phyloP scores from a whole-genome alignment of 306 rosid species.

The Dalbergia oliveri region DNA sequence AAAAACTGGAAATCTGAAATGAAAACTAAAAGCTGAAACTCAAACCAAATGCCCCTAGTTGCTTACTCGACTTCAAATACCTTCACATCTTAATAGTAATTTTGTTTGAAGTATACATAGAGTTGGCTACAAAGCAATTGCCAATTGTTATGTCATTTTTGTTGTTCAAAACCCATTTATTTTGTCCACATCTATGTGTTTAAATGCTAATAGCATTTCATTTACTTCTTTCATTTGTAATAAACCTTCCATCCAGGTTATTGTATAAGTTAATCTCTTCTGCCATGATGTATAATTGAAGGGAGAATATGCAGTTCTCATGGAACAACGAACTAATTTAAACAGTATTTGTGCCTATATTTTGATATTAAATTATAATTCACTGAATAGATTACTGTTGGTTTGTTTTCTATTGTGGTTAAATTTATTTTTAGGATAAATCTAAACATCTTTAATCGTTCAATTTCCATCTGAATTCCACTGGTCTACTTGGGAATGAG shows the following conservation, averaged over 20 bases:
- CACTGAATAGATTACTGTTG: neutral
- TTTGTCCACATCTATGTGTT: neutral
- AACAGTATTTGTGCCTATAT: slow-evolving; percentile 23
- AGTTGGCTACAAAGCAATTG: neutral
- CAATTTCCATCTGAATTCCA: no score
- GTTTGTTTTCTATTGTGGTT: neutral
- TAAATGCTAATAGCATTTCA: no score
- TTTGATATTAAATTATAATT: slow-evolving; percentile 34
- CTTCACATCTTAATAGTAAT: neutral
- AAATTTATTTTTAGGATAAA: neutral
- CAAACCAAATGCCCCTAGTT: no score
- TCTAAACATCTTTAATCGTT: no score
- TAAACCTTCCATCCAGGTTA: slow-evolving; percentile 12
- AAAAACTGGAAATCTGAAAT: no score
- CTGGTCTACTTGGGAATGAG: no score
- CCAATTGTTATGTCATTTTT: neutral
- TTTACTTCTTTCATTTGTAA: slow-evolving; percentile 24
- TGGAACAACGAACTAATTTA: slow-evolving; percentile 17
- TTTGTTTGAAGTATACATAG: neutral
- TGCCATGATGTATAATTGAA: neutral
- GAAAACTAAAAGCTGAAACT: no score
- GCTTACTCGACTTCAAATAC: slow-evolving; percentile 11
- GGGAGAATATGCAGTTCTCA: slow-evolving; percentile 35
- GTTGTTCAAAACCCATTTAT: neutral
- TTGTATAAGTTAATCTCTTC: slow-evolving; percentile 24